Conservation (phyloP, 208 protist species). For the Blastocrithidia nonstop region DNA sequence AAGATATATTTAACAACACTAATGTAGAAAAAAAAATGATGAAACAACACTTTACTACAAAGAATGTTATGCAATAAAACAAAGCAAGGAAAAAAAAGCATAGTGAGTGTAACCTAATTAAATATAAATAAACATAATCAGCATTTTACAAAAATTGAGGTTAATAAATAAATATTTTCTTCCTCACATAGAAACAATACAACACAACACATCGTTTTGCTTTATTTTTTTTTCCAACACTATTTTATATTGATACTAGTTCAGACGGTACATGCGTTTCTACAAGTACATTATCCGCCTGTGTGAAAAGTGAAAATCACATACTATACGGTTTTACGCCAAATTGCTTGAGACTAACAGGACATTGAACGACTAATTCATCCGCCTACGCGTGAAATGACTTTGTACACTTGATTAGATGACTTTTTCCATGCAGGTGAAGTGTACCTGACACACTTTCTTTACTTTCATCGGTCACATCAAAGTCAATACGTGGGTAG, state of each 20-base stretch:
- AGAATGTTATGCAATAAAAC: too few species aligned
- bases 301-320: slow-evolving; percentile 55
- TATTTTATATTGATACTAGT: slow-evolving; percentile 22
- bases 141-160: not conserved
- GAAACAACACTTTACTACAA: not conserved
- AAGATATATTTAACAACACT: too few species aligned
- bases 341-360: slow-evolving; percentile 40
- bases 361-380: slow-evolving; percentile 69
- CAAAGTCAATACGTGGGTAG: slow-evolving; percentile 54
- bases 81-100: too few species aligned
- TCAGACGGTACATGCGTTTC: slow-evolving; percentile 61
- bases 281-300: slow-evolving; percentile 53
- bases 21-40: not conserved
- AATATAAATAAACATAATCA: not conserved
- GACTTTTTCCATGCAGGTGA: slow-evolving; percentile 34
- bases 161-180: not conserved
- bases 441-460: slow-evolving; percentile 29
- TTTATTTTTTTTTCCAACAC: slow-evolving; percentile 4
- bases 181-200: too few species aligned
- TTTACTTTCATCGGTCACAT: slow-evolving; percentile 20
- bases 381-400: slow-evolving; percentile 22
- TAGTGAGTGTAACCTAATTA: not conserved
- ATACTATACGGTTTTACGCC: slow-evolving; percentile 32
- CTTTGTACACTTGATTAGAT: slow-evolving; percentile 42
- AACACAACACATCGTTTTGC: too few species aligned